Evolutionary conservation across 2,329 filamentous ascomycete genomes (phyloP).

Genomic region (Cordyceps farinosa): DNA sequence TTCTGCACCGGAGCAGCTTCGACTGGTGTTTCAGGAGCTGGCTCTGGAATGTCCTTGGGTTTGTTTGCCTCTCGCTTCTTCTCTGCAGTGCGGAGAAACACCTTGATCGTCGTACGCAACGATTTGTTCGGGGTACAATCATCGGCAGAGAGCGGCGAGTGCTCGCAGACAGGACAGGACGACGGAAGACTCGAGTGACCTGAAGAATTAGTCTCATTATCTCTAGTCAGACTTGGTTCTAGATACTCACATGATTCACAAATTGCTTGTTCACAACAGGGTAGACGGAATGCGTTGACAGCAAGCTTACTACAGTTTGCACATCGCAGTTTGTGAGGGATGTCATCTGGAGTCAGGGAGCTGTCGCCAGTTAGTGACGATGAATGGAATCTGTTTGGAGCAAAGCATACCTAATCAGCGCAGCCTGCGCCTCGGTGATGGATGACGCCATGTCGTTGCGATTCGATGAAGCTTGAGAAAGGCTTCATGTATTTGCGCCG

Average conservation of each 20-base stretch:
- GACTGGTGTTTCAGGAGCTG: slow-evolving; percentile 38
- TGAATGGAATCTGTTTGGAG: background rate
- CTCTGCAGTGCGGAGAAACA: slow-evolving; percentile 85
- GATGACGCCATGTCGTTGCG: slow-evolving; percentile 34
- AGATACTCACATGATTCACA: slow-evolving; percentile 74
- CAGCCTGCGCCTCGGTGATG: slow-evolving; percentile 50
- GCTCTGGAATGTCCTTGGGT: slow-evolving; percentile 45
- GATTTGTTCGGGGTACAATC: slow-evolving; percentile 88
- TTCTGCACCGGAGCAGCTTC: slow-evolving; percentile 31
- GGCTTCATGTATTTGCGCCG: background rate
- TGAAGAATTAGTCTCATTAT: slow-evolving; percentile 35
- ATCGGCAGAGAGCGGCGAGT: slow-evolving; percentile 79
- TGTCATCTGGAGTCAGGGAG: slow-evolving; percentile 74
- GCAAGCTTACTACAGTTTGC: slow-evolving; percentile 89
- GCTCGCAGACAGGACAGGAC: slow-evolving; percentile 89
- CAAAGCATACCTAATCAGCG: slow-evolving; percentile 53
- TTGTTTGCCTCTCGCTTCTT: slow-evolving; percentile 75
- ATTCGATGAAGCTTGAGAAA: background rate
- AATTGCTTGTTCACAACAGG: slow-evolving; percentile 93
- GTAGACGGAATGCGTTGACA: slow-evolving; percentile 83
- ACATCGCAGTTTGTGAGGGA: slow-evolving; percentile 95
- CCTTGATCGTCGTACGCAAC: slow-evolving; percentile 85
- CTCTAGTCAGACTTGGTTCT: background rate
- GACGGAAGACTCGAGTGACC: slow-evolving; percentile 72
- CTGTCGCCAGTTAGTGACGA: slow-evolving; percentile 41